phyloP scores from a whole-genome alignment of 1,284 basidiomycete genomes.

The Pterulicium gracile region DNA sequence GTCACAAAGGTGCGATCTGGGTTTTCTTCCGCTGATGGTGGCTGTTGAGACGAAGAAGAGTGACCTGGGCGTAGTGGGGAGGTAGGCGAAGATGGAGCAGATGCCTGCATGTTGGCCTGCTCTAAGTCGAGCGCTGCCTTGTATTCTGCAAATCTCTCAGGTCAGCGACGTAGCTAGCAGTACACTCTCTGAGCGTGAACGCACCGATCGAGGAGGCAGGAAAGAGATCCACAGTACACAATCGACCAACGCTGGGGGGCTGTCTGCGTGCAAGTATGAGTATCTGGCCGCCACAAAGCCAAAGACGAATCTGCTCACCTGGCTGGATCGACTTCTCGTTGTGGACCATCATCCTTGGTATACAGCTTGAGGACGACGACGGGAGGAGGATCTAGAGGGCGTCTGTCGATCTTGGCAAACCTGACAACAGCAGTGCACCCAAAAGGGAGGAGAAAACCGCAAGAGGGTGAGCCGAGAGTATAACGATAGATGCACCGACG shows the following conservation, averaged over 20 bases:
- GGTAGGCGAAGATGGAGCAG: background rate
- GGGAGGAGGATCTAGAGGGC: slow-evolving; percentile 30
- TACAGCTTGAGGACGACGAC: slow-evolving; percentile 25
- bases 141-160: background rate
- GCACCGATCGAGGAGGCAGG: slow-evolving; percentile 27
- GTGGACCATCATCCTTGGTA: slow-evolving; percentile 15
- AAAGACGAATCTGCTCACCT: slow-evolving; percentile 10
- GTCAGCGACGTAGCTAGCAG: no score
- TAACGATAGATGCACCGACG: no score
- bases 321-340: slow-evolving; percentile 21
- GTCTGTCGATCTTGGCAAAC: background rate
- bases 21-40: slow-evolving; percentile 8
- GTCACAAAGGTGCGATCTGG: slow-evolving; percentile 25
- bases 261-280: slow-evolving; percentile 20
- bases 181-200: slow-evolving; percentile 1
- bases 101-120: slow-evolving; percentile 5
- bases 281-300: slow-evolving; percentile 5
- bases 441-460: no score
- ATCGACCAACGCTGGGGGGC: slow-evolving; percentile 37
- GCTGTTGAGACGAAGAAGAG: background rate
- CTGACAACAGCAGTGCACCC: background rate
- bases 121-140: slow-evolving; percentile 5
- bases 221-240: slow-evolving; percentile 58
- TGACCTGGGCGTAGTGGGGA: background rate
- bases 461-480: no score